These are phyloP conservation scores for Forsythia viridissima DNA, from an alignment of 257 asterid genomes.

Conservation along the genomic window DNA sequence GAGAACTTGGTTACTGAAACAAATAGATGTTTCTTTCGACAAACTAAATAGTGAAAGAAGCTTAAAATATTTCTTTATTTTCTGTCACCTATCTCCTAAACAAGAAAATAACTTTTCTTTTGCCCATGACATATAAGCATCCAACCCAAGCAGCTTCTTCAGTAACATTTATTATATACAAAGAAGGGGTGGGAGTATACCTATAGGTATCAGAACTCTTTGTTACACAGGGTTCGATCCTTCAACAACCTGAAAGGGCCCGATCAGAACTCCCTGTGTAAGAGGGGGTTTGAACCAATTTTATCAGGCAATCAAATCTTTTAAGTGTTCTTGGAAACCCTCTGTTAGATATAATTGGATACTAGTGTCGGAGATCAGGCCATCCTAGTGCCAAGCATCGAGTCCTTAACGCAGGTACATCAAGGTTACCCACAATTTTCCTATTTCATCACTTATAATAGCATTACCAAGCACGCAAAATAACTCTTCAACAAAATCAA, in stretches of 20 bases:
- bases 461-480: constrained; percentile 21
- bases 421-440: constrained; percentile 30
- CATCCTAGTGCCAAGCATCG: not conserved
- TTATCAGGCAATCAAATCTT: not conserved
- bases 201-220: constrained; percentile 32
- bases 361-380: not conserved
- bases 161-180: not conserved
- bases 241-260: constrained; percentile 11
- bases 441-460: constrained; percentile 24
- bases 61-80: not conserved
- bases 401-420: constrained; percentile 24
- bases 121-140: not conserved
- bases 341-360: not conserved
- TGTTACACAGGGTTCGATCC: constrained; percentile 5
- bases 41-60: not conserved
- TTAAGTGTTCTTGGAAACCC: not conserved
- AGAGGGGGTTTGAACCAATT: not conserved
- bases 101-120: not conserved
- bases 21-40: not conserved
- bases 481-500: constrained; percentile 31
- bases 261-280: constrained; percentile 23
- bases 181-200: not conserved
- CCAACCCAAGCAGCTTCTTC: not conserved
- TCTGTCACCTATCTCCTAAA: not conserved
- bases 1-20: not conserved